phyloP scores from a whole-genome alignment of 805 yeast species.

The Candida ascalaphidarum region DNA sequence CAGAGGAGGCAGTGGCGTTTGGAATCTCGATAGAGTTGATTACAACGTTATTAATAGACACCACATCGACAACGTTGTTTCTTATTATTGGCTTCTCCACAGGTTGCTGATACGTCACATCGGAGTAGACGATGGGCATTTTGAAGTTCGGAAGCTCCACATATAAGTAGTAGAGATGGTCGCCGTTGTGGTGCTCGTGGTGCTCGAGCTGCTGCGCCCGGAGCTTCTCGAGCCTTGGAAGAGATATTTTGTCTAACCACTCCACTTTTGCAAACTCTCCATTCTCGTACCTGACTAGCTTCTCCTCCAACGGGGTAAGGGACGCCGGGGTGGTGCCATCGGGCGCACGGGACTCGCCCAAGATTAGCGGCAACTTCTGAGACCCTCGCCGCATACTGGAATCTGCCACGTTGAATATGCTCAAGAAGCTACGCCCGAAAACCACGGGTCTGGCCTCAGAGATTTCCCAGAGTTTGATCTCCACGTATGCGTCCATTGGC shows the following conservation, averaged over 20 bases:
- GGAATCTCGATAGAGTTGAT: slow-evolving; percentile 26
- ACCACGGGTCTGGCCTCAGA: slow-evolving; percentile 41
- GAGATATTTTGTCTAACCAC: slow-evolving; percentile 70
- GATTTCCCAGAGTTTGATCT: slow-evolving; percentile 62
- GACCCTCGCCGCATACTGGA: slow-evolving; percentile 64
- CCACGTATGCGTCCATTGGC: slow-evolving; percentile 52
- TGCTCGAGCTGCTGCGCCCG: slow-evolving; percentile 4
- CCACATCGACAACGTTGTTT: slow-evolving; percentile 2
- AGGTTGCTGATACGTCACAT: slow-evolving; percentile 29
- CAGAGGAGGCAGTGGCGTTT: slow-evolving; percentile 13
- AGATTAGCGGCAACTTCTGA: slow-evolving; percentile 40
- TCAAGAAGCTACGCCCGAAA: slow-evolving; percentile 55
- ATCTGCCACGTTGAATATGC: slow-evolving; percentile 45
- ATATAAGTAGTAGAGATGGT: slow-evolving; percentile 15
- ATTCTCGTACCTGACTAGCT: slow-evolving; percentile 54
- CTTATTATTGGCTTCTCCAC: no score
- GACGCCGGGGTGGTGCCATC: background rate
- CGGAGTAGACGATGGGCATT: slow-evolving; percentile 64
- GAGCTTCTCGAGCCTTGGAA: slow-evolving; percentile 42
- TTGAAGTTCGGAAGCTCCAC: slow-evolving; percentile 54
- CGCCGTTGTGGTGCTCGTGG: slow-evolving; percentile 1
- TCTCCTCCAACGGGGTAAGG: slow-evolving; percentile 35
- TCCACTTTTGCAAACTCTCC: slow-evolving; percentile 53
- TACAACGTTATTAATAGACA: slow-evolving; percentile 29
- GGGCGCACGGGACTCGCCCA: slow-evolving; percentile 4